phyloP scores from a whole-genome alignment of 257 asterid species.

The Solanum pinnatisectum region DNA sequence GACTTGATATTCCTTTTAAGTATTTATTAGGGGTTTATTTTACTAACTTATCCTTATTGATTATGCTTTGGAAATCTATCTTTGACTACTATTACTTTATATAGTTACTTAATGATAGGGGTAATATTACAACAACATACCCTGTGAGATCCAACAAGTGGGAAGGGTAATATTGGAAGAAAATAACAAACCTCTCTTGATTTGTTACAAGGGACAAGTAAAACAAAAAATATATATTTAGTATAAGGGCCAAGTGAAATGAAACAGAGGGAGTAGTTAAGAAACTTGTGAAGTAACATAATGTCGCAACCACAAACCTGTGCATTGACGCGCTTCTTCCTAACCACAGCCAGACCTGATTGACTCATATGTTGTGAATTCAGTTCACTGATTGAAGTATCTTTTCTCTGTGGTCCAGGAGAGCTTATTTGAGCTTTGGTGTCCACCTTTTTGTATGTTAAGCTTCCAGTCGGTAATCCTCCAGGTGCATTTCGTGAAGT shows the following conservation, averaged over 20 bases:
- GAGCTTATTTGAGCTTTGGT: constrained; percentile 25
- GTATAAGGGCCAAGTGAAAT: neutral
- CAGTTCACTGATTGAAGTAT: constrained; percentile 35
- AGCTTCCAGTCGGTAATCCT: constrained; percentile 31
- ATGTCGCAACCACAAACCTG: constrained; percentile 42
- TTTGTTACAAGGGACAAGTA: neutral
- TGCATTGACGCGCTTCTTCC: constrained; percentile 69
- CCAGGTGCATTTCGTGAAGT: constrained; percentile 45
- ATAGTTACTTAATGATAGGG: neutral
- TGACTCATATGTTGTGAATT: constrained; percentile 52
- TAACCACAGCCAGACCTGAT: constrained; percentile 51
- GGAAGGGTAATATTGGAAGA: neutral
- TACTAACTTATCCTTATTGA: neutral
- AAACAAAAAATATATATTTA: neutral
- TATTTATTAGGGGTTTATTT: neutral
- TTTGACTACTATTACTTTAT: neutral
- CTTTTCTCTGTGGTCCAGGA: constrained; percentile 37
- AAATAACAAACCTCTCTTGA: neutral
- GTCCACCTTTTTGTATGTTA: constrained; percentile 37
- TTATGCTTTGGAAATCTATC: neutral
- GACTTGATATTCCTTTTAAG: neutral
- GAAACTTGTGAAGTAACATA: neutral
- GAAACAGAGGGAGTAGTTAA: neutral
- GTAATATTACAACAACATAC: neutral
- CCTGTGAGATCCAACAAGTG: neutral